Conservation (phyloP, 2,329 filamentous ascomycete species). For the Metarhizium humberi region DNA sequence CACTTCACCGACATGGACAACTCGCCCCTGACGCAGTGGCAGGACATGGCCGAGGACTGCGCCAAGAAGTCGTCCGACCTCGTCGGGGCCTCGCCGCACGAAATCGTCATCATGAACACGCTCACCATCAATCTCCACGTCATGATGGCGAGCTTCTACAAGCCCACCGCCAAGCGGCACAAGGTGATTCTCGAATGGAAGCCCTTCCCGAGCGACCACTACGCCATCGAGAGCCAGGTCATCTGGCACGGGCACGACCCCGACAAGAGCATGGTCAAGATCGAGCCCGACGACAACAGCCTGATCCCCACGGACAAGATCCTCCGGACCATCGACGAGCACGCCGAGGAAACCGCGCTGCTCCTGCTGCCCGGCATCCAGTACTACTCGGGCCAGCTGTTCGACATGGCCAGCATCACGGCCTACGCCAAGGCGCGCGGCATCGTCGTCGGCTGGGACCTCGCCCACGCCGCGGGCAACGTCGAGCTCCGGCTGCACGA, state of each 20-base stretch:
- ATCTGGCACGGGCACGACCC: constrained; percentile 59
- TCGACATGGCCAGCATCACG: constrained; percentile 77
- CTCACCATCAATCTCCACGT: constrained; percentile 75
- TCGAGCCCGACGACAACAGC: constrained; percentile 52
- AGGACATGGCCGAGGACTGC: constrained; percentile 69
- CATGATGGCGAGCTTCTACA: constrained; percentile 77
- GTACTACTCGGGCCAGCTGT: constrained; percentile 84
- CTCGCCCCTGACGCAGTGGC: constrained; percentile 61
- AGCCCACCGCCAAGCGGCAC: constrained; percentile 51
- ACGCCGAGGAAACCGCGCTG: constrained; percentile 64
- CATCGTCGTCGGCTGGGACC: constrained; percentile 76
- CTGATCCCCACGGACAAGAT: constrained; percentile 64
- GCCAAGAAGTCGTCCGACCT: constrained; percentile 61
- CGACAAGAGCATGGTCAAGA: constrained; percentile 60
- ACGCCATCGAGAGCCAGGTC: constrained; percentile 76
- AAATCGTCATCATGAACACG: constrained; percentile 84
- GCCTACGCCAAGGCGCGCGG: constrained; percentile 61
- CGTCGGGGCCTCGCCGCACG: constrained; percentile 61
- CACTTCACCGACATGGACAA: constrained; percentile 66
- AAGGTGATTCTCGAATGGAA: constrained; percentile 87
- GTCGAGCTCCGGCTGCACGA: constrained; percentile 72
- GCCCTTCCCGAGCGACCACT: constrained; percentile 83
- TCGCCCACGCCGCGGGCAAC: constrained; percentile 80
- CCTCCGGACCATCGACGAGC: constrained; percentile 61
- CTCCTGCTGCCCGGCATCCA: constrained; percentile 80